phyloP scores from a whole-genome alignment of 768 basidiomycete species.

The Collybia nuda region DNA sequence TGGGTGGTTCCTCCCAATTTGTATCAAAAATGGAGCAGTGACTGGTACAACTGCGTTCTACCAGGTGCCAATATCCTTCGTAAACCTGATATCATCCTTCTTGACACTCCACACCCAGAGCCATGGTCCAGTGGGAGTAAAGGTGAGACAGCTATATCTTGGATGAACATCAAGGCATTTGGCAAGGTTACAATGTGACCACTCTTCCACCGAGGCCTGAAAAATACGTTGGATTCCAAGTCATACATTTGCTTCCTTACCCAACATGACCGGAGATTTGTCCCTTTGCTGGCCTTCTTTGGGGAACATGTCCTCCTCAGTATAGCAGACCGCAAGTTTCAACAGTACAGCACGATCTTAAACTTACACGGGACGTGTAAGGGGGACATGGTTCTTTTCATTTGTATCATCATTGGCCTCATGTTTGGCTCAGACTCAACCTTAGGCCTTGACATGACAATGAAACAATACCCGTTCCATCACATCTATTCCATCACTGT shows the following conservation, averaged over 20 bases:
- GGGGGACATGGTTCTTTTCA: neutral
- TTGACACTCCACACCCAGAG: neutral
- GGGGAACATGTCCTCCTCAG: too few relatives aligned
- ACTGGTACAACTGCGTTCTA: too few relatives aligned
- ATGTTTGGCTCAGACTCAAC: neutral
- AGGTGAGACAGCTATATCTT: neutral
- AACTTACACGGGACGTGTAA: too few relatives aligned
- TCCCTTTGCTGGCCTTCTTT: neutral
- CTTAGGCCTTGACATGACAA: neutral
- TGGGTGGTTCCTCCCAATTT: too few relatives aligned
- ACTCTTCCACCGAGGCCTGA: neutral
- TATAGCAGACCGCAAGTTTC: too few relatives aligned
- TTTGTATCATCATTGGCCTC: neutral
- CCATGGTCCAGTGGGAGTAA: too few relatives aligned
- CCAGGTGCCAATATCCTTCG: neutral
- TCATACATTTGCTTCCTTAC: neutral
- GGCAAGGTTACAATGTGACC: neutral
- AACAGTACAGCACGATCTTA: too few relatives aligned
- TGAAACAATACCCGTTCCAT: neutral
- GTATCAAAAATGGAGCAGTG: too few relatives aligned
- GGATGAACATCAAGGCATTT: neutral
- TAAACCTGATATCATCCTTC: neutral
- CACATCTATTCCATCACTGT: neutral
- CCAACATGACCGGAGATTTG: neutral
- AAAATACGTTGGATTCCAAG: neutral